Evolutionary conservation across 2,329 filamentous ascomycete genomes (phyloP).

Genomic region (Colletotrichum ledebouriae): DNA sequence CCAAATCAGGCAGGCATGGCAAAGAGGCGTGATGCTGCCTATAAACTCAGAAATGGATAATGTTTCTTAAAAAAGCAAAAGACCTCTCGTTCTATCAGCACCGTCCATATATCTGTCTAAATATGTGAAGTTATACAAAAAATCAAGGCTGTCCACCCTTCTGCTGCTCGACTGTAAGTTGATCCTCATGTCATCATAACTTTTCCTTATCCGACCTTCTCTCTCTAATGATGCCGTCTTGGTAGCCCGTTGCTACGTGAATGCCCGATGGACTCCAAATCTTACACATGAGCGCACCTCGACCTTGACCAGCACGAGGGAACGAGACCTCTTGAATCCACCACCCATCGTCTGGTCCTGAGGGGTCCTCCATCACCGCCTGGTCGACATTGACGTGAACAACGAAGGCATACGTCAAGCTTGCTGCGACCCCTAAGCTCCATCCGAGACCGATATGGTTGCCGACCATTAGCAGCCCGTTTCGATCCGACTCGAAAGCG

Average conservation of each 20-base stretch:
- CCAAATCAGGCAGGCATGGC: too few relatives aligned
- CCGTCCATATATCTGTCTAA: too few relatives aligned
- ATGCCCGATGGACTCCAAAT: slow-evolving; percentile 67
- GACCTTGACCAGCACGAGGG: slow-evolving; percentile 60
- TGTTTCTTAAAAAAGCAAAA: too few relatives aligned
- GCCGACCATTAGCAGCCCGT: slow-evolving; percentile 64
- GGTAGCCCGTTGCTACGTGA: slow-evolving; percentile 68
- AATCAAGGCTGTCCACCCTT: not conserved
- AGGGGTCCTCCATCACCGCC: slow-evolving; percentile 58
- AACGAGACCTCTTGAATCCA: slow-evolving; percentile 68
- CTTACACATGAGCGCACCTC: slow-evolving; percentile 62
- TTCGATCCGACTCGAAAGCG: slow-evolving; percentile 66
- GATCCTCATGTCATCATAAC: slow-evolving; percentile 42
- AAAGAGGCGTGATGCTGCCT: too few relatives aligned
- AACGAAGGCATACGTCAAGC: slow-evolving; percentile 65
- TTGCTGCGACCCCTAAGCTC: slow-evolving; percentile 58
- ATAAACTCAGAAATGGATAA: too few relatives aligned
- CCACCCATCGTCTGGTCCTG: slow-evolving; percentile 57
- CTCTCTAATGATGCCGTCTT: slow-evolving; percentile 60
- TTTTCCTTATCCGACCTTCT: slow-evolving; percentile 44
- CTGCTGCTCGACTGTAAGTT: not conserved
- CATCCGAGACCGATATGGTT: slow-evolving; percentile 63
- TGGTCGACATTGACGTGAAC: slow-evolving; percentile 64
- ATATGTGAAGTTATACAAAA: not conserved
- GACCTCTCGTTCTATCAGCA: too few relatives aligned